Evolutionary conservation across 2,329 filamentous ascomycete species (phyloP).

Genomic region (Myotisia sp.): DNA sequence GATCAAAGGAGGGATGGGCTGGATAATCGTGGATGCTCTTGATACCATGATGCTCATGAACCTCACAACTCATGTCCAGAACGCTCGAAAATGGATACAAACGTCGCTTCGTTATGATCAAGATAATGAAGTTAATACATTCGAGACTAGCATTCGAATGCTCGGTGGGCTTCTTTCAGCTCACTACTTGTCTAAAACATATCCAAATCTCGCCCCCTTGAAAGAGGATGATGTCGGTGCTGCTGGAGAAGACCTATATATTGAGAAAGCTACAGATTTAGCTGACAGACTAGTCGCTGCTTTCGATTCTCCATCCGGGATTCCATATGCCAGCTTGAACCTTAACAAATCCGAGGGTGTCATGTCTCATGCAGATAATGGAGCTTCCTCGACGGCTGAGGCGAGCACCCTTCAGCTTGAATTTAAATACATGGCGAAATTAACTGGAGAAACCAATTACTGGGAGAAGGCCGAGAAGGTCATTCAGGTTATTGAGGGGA

Average conservation of each 20-base stretch:
- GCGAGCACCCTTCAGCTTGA: constrained; percentile 85
- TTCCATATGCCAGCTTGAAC: constrained; percentile 85
- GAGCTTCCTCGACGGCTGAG: constrained; percentile 87
- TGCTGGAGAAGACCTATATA: constrained; percentile 75
- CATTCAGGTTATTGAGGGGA: constrained; percentile 79
- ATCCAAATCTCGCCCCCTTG: constrained; percentile 64
- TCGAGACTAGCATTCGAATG: constrained; percentile 97
- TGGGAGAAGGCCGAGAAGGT: constrained; percentile 87
- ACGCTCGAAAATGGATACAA: constrained; percentile 80
- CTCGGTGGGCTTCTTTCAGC: constrained; percentile 82
- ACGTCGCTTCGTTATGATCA: constrained; percentile 73
- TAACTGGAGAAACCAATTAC: constrained; percentile 83
- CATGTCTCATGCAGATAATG: constrained; percentile 66
- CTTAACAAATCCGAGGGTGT: constrained; percentile 63
- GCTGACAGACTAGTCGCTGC: constrained; percentile 76
- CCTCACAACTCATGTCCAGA: constrained; percentile 65
- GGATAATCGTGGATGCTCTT: constrained; percentile 93
- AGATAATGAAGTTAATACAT: constrained; percentile 90
- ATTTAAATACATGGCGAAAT: constrained; percentile 89
- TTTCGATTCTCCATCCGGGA: constrained; percentile 72
- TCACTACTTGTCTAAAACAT: constrained; percentile 80
- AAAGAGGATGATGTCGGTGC: constrained; percentile 55
- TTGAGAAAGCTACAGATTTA: constrained; percentile 89
- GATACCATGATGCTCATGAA: constrained; percentile 99
- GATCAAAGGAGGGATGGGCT: constrained; percentile 77